Percentiles rank a stretch among this genome's conserved stretches.
Evolutionary conservation across 306 rosid species (phyloP).

Genomic region (Vigna reflexopilosa): DNA sequence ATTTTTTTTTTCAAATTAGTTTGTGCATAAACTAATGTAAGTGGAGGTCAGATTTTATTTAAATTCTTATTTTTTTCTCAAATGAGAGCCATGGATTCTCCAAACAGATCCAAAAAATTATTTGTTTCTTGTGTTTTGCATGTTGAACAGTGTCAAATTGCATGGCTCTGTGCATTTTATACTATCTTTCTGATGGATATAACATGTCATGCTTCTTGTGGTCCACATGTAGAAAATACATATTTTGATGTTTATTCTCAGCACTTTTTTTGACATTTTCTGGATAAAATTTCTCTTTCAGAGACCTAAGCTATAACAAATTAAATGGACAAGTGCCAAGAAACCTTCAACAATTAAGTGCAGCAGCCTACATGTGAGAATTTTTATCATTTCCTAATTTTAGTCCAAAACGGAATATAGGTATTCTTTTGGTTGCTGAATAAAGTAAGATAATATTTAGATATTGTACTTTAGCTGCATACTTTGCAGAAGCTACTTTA

Average conservation of each 20-base stretch:
- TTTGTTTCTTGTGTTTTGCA: neutral
- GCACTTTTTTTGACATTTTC: neutral
- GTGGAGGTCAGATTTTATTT: too few species aligned
- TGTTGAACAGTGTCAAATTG: neutral
- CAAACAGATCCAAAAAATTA: slow-evolving; percentile 6
- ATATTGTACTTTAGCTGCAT: neutral
- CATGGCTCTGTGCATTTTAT: neutral
- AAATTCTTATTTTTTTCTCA: too few species aligned
- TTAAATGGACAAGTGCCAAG: slow-evolving; percentile 52
- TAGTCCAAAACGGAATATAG: neutral
- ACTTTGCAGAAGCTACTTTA: neutral
- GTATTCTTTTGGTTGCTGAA: neutral
- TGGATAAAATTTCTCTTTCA: slow-evolving; percentile 42
- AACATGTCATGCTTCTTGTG: neutral
- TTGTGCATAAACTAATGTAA: too few species aligned
- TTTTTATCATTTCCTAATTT: neutral
- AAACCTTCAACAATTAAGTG: neutral
- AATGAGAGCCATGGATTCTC: too few species aligned
- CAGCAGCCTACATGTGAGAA: slow-evolving; percentile 49
- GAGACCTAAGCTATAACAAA: slow-evolving; percentile 78
- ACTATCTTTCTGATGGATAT: neutral
- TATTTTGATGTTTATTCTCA: neutral
- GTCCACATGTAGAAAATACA: neutral
- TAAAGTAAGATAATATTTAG: neutral
- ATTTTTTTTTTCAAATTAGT: too few species aligned